Evolutionary conservation across 2,329 filamentous ascomycete species (phyloP), one percentile per base, ranked within the genome.

Genomic region (Knufia fluminis): DNA sequence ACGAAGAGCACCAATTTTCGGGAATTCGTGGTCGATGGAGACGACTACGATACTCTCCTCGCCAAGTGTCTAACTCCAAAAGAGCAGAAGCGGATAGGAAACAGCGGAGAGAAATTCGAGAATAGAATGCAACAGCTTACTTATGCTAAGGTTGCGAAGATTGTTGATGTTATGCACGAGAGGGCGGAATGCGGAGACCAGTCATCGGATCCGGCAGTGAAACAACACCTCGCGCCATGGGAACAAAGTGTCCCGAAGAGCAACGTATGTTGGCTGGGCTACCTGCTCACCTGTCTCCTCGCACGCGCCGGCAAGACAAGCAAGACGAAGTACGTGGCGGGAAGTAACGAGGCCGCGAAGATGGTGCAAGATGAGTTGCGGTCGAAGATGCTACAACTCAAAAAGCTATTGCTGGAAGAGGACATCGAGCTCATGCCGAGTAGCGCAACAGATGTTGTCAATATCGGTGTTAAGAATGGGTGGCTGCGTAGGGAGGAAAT

Each of bases 191-290:
- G 58, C 6, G 39, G 57, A 8, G 57, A 54, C 8, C 57, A 62
- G 40, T 57, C 62, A 12, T 35, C 55, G 0, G 50, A 59, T 31
- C 54, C 57, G n/a, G 43, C 54, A 12, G 58, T 63, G 48, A 62
- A 66, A 41, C 59, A 61, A 17, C 59, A 67, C 41, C 47, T 75
- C 12, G 38, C 71, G 71, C 48, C 66, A 65, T 35, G 67, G 69
- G 36, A 65, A 71, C 36, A 66, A 4, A 61, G 62, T 3, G 62
- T 66, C 31, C 20, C 59, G 46, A 40, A 23, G 42, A 55, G 49
- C 64, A 71, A 36, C 83, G 80, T 79, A 62, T 66, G 82, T 12
- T 84, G 80, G 80, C 63, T 81, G 19, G 73, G 79, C 44, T 81
- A 80, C 59, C 64, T 84, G 3, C 68, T 83, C 10, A 70, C 73